Evolutionary conservation across 2,329 filamentous ascomycete genomes (phyloP).

Genomic region (Aspergillus bombycis): DNA sequence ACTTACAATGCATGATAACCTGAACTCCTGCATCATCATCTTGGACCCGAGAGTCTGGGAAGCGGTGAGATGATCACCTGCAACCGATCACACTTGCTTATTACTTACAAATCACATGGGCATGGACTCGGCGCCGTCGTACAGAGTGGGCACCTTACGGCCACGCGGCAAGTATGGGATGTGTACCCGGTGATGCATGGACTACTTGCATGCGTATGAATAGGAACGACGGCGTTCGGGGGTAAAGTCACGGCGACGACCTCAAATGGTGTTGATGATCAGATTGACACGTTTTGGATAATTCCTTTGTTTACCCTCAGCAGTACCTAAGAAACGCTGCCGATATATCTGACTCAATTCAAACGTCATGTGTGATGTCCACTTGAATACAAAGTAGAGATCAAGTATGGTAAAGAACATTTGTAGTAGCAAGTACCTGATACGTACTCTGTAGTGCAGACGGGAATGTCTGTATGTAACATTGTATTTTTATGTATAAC

Average conservation of each 20-base stretch:
- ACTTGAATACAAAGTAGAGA: neutral
- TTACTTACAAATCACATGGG: conserved; percentile 13
- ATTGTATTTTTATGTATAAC: neutral
- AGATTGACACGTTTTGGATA: neutral
- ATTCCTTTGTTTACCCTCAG: neutral
- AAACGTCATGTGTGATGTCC: neutral
- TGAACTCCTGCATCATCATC: conserved; percentile 5
- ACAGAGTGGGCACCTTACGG: conserved; percentile 1
- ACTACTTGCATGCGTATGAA: conserved; percentile 2
- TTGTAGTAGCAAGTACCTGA: neutral
- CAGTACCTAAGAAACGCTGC: neutral
- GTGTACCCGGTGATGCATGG: conserved; percentile 3
- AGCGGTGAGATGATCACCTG: conserved; percentile 20
- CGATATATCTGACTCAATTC: neutral
- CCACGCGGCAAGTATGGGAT: conserved; percentile 3
- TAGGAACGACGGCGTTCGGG: neutral
- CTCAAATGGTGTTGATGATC: neutral
- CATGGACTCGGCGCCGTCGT: neutral
- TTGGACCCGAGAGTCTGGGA: conserved; percentile 23
- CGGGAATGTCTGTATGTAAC: neutral
- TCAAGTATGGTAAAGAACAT: neutral
- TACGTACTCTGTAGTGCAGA: neutral
- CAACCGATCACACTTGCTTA: conserved; percentile 8
- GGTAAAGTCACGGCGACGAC: neutral
- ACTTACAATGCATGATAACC: conserved; percentile 4